Evolutionary conservation across 345 rosid species (phyloP).

Genomic region (Crucihimalaya himalaica): DNA sequence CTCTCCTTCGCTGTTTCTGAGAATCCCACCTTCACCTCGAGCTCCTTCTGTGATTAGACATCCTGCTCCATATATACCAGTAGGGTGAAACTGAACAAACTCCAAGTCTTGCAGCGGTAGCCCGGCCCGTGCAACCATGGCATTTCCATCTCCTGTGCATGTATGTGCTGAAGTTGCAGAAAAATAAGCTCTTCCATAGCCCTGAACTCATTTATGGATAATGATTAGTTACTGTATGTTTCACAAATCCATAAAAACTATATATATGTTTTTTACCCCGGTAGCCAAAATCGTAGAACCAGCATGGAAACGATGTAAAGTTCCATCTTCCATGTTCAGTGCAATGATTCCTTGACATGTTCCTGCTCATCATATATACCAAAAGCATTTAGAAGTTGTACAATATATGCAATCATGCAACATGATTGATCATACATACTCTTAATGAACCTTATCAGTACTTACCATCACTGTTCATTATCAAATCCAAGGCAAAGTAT

Average conservation of each 20-base stretch:
- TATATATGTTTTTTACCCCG: conserved; percentile 72
- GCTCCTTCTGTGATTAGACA: conserved; percentile 98
- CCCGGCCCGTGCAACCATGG: conserved; percentile 94
- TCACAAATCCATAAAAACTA: neutral
- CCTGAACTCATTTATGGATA: conserved; percentile 47
- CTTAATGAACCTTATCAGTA: neutral
- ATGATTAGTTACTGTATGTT: neutral
- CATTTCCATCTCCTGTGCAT: conserved; percentile 97
- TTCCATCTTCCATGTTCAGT: conserved; percentile 94
- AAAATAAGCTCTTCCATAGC: conserved; percentile 91
- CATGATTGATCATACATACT: neutral
- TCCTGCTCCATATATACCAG: conserved; percentile 95
- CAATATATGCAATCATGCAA: neutral
- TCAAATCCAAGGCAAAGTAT: conserved; percentile 89
- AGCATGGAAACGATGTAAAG: conserved; percentile 80
- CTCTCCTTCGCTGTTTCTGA: conserved; percentile 92
- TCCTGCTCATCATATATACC: conserved; percentile 49
- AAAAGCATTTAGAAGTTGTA: neutral
- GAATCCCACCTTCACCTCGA: conserved; percentile 98
- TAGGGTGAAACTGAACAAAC: conserved; percentile 97
- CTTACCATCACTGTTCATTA: conserved; percentile 80
- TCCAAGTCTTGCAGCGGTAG: conserved; percentile 85
- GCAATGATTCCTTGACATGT: conserved; percentile 94
- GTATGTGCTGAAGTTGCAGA: conserved; percentile 99
- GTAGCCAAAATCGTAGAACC: conserved; percentile 86